phyloP scores from a whole-genome alignment of 2,329 filamentous ascomycete species.

The Fusarium sp. region DNA sequence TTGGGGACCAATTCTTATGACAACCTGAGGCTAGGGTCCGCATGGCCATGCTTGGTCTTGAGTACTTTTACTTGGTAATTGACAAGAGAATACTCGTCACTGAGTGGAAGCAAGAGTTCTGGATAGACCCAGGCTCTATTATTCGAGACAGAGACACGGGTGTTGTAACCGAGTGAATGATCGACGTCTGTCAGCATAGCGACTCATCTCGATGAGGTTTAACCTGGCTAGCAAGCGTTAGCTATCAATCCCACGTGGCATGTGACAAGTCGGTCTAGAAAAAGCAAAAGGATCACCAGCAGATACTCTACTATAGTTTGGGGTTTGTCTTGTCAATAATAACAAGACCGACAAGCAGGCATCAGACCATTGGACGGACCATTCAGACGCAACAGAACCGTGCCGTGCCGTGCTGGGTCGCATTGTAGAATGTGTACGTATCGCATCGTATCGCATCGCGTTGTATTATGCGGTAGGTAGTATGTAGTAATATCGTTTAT shows the following conservation, averaged over 20 bases:
- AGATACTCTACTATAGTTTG: neutral
- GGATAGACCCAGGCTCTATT: neutral
- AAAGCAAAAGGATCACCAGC: slow-evolving; percentile 25
- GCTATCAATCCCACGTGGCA: slow-evolving; percentile 43
- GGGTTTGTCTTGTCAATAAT: neutral
- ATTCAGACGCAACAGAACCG: neutral
- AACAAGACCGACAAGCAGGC: neutral
- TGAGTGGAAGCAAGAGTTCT: neutral
- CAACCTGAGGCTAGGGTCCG: neutral
- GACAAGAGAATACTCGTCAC: neutral
- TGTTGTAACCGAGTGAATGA: neutral
- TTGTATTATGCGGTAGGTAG: neutral
- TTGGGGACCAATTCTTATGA: too few relatives aligned
- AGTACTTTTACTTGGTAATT: neutral
- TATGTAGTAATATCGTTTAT: slow-evolving; percentile 14
- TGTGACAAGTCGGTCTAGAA: slow-evolving; percentile 31
- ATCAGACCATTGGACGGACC: neutral
- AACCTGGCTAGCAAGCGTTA: slow-evolving; percentile 30
- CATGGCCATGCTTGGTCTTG: neutral
- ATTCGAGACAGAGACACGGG: slow-evolving; percentile 2
- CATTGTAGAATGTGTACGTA: neutral
- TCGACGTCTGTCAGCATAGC: neutral
- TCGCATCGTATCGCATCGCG: neutral
- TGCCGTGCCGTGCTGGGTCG: neutral
- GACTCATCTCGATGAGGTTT: slow-evolving; percentile 4